phyloP scores from a whole-genome alignment of 768 basidiomycete genomes.

The Gloeopeniophorella convolvens region DNA sequence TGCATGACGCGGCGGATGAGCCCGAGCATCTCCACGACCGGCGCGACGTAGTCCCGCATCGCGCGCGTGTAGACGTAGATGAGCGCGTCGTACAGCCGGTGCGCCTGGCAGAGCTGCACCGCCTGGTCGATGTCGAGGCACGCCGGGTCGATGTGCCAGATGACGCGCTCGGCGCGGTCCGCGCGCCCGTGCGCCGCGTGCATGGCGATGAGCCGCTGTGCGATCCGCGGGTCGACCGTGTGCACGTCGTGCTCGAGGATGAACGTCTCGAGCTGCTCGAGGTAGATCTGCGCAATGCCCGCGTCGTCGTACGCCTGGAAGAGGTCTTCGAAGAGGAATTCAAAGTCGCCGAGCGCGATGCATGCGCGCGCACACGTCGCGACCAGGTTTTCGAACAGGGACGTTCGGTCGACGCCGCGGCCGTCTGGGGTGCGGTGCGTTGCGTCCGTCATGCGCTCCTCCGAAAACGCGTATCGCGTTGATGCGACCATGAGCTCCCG shows the following conservation, averaged over 20 bases:
- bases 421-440: conserved; percentile 79
- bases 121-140: conserved; percentile 93
- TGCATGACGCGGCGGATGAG: conserved; percentile 67
- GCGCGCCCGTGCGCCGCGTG: conserved; percentile 68
- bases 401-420: conserved; percentile 87
- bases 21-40: conserved; percentile 75
- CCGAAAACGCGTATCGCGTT: conserved; percentile 84
- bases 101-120: conserved; percentile 74
- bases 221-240: conserved; percentile 78
- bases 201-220: conserved; percentile 73
- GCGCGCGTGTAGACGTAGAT: conserved; percentile 92
- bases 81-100: conserved; percentile 86
- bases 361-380: conserved; percentile 70
- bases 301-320: conserved; percentile 83
- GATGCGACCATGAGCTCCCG: conserved; percentile 84
- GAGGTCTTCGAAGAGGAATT: conserved; percentile 89
- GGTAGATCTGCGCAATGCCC: conserved; percentile 81
- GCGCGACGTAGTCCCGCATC: conserved; percentile 81
- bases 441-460: conserved; percentile 86
- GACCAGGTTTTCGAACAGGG: conserved; percentile 85
- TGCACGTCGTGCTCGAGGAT: conserved; percentile 69
- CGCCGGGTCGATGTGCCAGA: conserved; percentile 92
- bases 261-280: conserved; percentile 74
- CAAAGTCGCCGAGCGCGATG: conserved; percentile 70
- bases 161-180: conserved; percentile 78